Evolutionary conservation across 495 filamentous ascomycete genomes (phyloP).

Genomic region (Penicillium bialowiezense): DNA sequence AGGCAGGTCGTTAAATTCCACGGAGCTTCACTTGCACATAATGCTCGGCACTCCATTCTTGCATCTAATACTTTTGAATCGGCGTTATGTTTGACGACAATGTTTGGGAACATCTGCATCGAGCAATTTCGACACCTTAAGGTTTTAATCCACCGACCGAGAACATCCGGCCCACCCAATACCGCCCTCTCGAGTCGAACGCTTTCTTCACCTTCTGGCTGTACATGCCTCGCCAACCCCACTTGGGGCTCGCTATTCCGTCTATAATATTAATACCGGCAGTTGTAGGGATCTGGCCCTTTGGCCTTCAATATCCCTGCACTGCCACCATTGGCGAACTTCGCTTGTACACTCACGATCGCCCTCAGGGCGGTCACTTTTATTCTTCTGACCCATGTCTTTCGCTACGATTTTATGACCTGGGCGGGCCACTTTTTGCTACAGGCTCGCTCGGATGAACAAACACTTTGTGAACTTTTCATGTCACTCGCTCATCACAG

Average conservation of each 20-base stretch:
- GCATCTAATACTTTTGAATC: slow-evolving; percentile 32
- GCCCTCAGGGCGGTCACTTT: slow-evolving; percentile 12
- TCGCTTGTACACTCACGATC: slow-evolving; percentile 41
- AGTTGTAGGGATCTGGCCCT: slow-evolving; percentile 13
- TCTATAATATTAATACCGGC: slow-evolving; percentile 48
- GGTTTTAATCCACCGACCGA: slow-evolving; percentile 28
- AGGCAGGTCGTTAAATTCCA: slow-evolving; percentile 41
- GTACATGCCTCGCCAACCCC: slow-evolving; percentile 31
- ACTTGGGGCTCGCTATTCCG: slow-evolving; percentile 24
- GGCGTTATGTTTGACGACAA: slow-evolving; percentile 44
- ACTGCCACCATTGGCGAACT: slow-evolving; percentile 33
- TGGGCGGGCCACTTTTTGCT: slow-evolving; percentile 35
- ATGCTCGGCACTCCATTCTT: slow-evolving; percentile 19
- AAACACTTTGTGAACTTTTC: slow-evolving; percentile 37
- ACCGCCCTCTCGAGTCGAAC: slow-evolving; percentile 20
- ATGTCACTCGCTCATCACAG: slow-evolving; percentile 48
- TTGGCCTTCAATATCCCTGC: slow-evolving; percentile 18
- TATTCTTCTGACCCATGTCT: slow-evolving; percentile 36
- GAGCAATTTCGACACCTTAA: slow-evolving; percentile 44
- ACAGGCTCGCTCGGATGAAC: slow-evolving; percentile 38
- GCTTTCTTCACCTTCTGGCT: slow-evolving; percentile 30
- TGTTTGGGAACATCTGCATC: slow-evolving; percentile 42
- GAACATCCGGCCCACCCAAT: slow-evolving; percentile 20
- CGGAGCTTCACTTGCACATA: slow-evolving; percentile 27
- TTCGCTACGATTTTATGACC: slow-evolving; percentile 38